Evolutionary conservation across 345 rosid species (phyloP).

Genomic region (Hypericum perforatum): DNA sequence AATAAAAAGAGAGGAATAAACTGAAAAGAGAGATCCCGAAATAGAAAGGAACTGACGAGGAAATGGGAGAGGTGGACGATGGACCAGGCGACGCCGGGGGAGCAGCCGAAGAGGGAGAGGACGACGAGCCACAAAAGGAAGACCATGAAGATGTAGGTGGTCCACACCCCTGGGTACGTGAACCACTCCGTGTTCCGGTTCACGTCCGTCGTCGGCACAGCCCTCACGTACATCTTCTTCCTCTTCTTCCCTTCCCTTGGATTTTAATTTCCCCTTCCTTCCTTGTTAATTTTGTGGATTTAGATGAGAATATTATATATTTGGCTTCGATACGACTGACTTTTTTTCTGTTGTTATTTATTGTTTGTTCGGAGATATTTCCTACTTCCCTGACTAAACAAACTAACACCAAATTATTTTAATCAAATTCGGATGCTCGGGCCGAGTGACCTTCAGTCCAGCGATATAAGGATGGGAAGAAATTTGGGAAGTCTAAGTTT

Average conservation of each 20-base stretch:
- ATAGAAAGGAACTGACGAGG: constrained; percentile 21
- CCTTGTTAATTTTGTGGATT: no score
- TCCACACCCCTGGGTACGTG: constrained; percentile 87
- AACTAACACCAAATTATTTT: no score
- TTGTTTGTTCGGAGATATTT: no score
- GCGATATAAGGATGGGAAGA: no score
- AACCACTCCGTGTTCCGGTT: constrained; percentile 84
- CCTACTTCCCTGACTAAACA: no score
- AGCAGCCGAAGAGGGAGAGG: constrained; percentile 51
- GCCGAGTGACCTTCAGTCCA: no score
- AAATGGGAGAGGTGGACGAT: constrained; percentile 66
- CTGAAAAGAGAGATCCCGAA: not conserved
- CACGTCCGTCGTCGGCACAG: constrained; percentile 72
- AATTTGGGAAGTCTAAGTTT: no score
- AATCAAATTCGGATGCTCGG: no score
- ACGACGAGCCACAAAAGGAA: constrained; percentile 70
- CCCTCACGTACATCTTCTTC: constrained; percentile 47
- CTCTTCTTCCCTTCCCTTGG: constrained; percentile 16
- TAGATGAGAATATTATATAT: no score
- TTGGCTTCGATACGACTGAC: no score
- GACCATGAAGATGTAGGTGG: constrained; percentile 53
- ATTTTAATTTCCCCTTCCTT: not conserved
- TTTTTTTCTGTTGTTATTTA: no score
- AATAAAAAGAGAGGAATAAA: not conserved
- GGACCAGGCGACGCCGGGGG: constrained; percentile 86